phyloP scores from a whole-genome alignment of 2,329 filamentous ascomycete genomes.

The Xylariomycetidae sp. region DNA sequence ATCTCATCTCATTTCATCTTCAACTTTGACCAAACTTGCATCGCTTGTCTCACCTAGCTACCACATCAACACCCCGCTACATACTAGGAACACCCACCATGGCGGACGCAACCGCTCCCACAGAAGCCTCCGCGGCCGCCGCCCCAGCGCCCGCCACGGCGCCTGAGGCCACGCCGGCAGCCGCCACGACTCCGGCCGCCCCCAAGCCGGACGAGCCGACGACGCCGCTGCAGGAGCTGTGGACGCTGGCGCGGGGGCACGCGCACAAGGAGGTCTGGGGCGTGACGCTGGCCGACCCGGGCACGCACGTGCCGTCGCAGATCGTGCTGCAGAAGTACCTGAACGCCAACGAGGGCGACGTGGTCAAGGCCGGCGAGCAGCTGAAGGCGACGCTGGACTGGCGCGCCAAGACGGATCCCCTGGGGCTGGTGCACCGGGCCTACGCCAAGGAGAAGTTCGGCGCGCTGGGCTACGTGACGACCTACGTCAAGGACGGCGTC shows the following conservation, averaged over 20 bases:
- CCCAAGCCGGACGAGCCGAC: constrained; percentile 19
- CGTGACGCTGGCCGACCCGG: constrained; percentile 53
- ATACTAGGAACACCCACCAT: neutral
- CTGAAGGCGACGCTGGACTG: constrained; percentile 74
- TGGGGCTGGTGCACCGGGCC: constrained; percentile 55
- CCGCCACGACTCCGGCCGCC: neutral
- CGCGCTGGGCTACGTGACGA: constrained; percentile 74
- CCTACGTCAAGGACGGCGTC: constrained; percentile 52
- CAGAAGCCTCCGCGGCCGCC: neutral
- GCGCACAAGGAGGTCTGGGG: constrained; percentile 82
- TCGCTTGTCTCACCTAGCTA: too few species aligned
- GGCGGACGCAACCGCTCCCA: neutral
- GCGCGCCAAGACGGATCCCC: constrained; percentile 70
- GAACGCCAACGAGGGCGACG: constrained; percentile 76
- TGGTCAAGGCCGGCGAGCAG: constrained; percentile 69
- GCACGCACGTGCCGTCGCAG: constrained; percentile 63
- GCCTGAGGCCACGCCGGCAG: neutral
- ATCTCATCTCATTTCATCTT: too few species aligned
- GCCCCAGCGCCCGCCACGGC: neutral
- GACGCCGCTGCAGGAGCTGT: constrained; percentile 26
- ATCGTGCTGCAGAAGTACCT: constrained; percentile 91
- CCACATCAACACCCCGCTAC: too few species aligned
- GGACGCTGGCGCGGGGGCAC: constrained; percentile 19
- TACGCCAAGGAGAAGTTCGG: constrained; percentile 68
- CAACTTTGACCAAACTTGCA: too few species aligned